Evolutionary conservation across 257 asterid genomes (phyloP), one percentile per base, ranked within the genome.

Genomic region (Ehretia macrophylla): DNA sequence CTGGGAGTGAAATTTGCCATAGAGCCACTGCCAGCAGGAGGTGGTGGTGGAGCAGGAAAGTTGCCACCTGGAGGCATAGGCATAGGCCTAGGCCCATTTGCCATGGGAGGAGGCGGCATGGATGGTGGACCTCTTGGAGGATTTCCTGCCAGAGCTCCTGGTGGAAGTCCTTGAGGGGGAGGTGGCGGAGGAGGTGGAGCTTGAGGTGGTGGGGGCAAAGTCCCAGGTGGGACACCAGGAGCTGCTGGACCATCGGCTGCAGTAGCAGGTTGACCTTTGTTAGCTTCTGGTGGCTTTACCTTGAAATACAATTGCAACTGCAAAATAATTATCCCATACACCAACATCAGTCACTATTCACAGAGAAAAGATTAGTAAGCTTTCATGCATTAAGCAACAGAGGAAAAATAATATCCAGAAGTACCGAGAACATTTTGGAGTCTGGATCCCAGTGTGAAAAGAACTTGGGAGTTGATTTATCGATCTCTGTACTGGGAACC

Each of bases 361-460:
- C 16, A 42, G 16, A 42, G 11, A 42, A 42, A 42, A 42, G 4
- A 42, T n/a, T n/a, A n/a, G n/a, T n/a, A n/a, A n/a, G n/a, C n/a
- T 10, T 42, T 10, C 12, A 17, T 20, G 44, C 50, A 50, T 6
- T 52, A 62, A 59, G 22, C 9, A 51, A 0, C 17, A 38, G 58
- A 17, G 16, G n/a, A 39, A 51, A 14, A 48, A 47, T 10, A 66
- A 38, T 58, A 46, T 55, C n/a, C n/a, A 42, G 19, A 62, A 83
- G 11, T 69, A 91, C 95, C 68, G 96, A 90, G 70, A 93, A 93
- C 99, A 90, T 93, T 79, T 93, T 90, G 0, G 97, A 81, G 76
- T 93, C 99, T 39, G 96, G 95, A 77, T 87, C 97, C 99, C 97
- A 93, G 64, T 89, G 96, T 35, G 99, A 85, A 78, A 90, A 93